Percentiles rank a stretch among this genome's conserved stretches.
Conservation (phyloP, 176 grass and related monocot species). For the Eragrostis nindensis region DNA sequence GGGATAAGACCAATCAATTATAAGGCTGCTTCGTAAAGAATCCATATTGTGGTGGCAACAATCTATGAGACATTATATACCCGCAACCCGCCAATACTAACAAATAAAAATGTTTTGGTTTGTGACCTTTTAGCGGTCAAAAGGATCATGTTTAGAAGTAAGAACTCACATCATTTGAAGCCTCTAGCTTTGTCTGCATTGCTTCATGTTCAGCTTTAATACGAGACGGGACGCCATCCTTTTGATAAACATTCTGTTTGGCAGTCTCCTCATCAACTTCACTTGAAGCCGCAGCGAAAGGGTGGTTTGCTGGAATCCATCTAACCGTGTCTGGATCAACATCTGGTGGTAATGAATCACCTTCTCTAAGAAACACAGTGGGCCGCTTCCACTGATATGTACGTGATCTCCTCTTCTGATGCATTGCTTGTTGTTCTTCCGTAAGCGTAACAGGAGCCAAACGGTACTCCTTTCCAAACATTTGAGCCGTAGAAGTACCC, state of each 20-base stretch:
- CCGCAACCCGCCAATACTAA: background rate
- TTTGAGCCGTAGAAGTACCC: slow-evolving; percentile 67
- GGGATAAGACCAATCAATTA: background rate
- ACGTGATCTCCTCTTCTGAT: slow-evolving; percentile 82
- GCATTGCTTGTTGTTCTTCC: slow-evolving; percentile 72
- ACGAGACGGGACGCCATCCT: slow-evolving; percentile 79
- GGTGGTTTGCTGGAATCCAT: slow-evolving; percentile 92
- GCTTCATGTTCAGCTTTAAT: slow-evolving; percentile 97
- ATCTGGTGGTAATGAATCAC: slow-evolving; percentile 81
- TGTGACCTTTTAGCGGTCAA: background rate
- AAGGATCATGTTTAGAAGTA: slow-evolving; percentile 6
- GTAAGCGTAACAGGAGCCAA: slow-evolving; percentile 82
- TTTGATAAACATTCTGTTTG: slow-evolving; percentile 89
- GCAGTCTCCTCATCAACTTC: slow-evolving; percentile 86
- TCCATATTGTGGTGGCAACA: background rate
- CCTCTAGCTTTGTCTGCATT: slow-evolving; percentile 68
- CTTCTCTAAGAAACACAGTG: slow-evolving; percentile 95
- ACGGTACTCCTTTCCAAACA: slow-evolving; percentile 96
- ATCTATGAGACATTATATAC: background rate
- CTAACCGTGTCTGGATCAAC: slow-evolving; percentile 86
- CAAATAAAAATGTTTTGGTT: background rate
- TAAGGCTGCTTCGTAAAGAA: background rate
- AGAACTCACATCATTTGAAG: slow-evolving; percentile 62
- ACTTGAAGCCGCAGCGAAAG: slow-evolving; percentile 76
- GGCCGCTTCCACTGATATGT: slow-evolving; percentile 95